These are phyloP conservation scores for Spirogloea muscicola DNA, from an alignment of 139 green algal genomes.

Conservation along the genomic window DNA sequence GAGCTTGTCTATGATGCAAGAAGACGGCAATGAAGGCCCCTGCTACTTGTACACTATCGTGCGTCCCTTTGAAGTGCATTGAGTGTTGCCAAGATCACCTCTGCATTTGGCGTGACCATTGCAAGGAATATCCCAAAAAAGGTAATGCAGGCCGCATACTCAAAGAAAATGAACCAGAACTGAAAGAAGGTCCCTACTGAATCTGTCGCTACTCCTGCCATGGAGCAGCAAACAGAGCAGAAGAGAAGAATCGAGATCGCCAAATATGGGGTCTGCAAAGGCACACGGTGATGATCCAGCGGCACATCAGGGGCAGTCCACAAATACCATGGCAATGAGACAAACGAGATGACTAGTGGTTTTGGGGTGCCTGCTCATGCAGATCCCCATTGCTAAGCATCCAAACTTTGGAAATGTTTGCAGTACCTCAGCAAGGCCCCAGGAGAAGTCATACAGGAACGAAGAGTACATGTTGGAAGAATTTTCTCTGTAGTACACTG, in stretches of 20 bases:
- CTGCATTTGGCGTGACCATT: constrained; percentile 28
- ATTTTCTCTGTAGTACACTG: constrained; percentile 32
- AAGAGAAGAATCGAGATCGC: constrained; percentile 22
- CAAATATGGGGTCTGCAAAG: constrained; percentile 20
- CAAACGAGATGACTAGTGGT: too few species aligned
- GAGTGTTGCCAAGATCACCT: too few species aligned
- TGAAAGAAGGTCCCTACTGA: constrained; percentile 4
- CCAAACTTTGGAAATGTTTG: too few species aligned
- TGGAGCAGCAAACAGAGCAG: constrained; percentile 15
- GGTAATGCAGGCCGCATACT: constrained; percentile 19
- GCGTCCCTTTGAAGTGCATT: too few species aligned
- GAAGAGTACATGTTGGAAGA: constrained; percentile 35
- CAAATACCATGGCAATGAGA: too few species aligned
- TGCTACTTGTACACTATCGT: too few species aligned
- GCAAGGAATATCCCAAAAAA: constrained; percentile 29
- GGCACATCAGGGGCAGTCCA: too few species aligned
- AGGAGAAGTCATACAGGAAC: constrained; percentile 27
- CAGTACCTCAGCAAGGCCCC: constrained; percentile 30
- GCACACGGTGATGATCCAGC: too few species aligned
- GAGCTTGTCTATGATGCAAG: too few species aligned
- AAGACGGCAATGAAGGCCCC: too few species aligned
- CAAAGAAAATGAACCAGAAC: constrained; percentile 33
- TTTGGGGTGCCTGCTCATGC: too few species aligned
- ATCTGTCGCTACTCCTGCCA: constrained; percentile 9
- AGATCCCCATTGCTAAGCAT: too few species aligned